Evolutionary conservation across 2,329 filamentous ascomycete species (phyloP), one percentile per base, ranked within the genome.

Genomic region (Sporothrix luriei): DNA sequence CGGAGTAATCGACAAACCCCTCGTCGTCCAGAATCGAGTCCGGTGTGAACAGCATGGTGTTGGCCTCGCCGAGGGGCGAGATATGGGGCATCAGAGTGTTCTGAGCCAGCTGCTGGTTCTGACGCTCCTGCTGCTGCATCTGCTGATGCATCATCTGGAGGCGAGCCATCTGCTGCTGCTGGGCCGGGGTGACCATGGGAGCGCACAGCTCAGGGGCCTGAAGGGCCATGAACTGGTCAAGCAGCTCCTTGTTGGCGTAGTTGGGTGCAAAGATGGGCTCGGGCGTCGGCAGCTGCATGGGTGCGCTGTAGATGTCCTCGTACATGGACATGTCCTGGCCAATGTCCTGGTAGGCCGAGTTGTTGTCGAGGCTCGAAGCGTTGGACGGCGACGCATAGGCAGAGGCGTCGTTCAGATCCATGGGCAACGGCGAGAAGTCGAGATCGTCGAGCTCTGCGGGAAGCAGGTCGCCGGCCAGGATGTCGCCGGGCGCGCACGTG

Each of bases 41-140:
- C 62, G 90, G 88, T 11, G 90, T 90, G 78, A 84, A 90, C 43
- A 92, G 84, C 80, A 91, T 91, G 1, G 88, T 81, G 71, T 90
- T 88, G 48, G 85, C 84, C 74, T 92, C 90, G 5, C 88, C 90
- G 68, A 84, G 83, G 10, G 90, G 90, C 3, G 90, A 93, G 72
- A 92, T 85, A 52, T 68, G 69, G 2, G 68, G 29, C 49, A 38
- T n/a, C 43, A 71, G 19, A n/a, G 9, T 43, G 62, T n/a, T 48
- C 51, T 69, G 55, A 2, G 52, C n/a, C 40, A 49, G 29, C 64
- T 52, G 62, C 38, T 26, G 33, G 14, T 62, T 61, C 21, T 68
- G 46, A 6, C 76, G 77, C 40, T 66, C 48, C 16, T 57, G 68
- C 61, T 61, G 57, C 29, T 67, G 62, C 48, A 61, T 59, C 64